Evolutionary conservation across 768 basidiomycete genomes (phyloP), one percentile per base, ranked within the genome.

Genomic region (Tulasnella sp.): DNA sequence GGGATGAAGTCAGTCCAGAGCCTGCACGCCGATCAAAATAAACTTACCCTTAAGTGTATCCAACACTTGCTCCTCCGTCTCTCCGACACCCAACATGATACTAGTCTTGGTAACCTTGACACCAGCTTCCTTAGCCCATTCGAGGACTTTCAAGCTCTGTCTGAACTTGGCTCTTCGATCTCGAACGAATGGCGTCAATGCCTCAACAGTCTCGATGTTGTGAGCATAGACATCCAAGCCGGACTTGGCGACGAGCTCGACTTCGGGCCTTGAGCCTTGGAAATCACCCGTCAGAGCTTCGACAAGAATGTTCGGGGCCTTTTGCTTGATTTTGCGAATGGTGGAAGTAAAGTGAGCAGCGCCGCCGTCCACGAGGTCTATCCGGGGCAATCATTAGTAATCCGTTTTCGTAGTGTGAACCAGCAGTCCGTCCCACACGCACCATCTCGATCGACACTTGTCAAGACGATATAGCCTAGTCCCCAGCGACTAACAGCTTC

Each of bases 401-500:
- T 54, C 39, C 17, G 64, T 12, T 34, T 5, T 25, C 67, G 25
- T 31, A 14, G 25, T 25, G 39, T 9, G 75, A 73, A 14, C 0
- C 45, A 67, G 71, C 40, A 38, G 77, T 31, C 31, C 29, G 58
- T 68, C n/a, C 31, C 52, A 40, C 29, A 81, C 90, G 79, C 80
- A 96, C 96, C 97, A 83, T 99, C 97, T 78, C 97, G 89, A 82
- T 99, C 96, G 12, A 99, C 97, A 80, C 90, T 96, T 0, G 97
- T 99, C 78, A 99, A 83, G 1, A 99, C 97, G 77, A 99, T 97
- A 82, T 99, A 99, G 0, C 97, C 97, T 73, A 99, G 84, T 3
- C 96, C 96, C 97, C 97, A 99, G 72, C 97, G 89, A 80, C 92
- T 93, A 78, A 99, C 96, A 52, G 97, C 97, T 84, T 99, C 97